Base-by-base conservation (phyloP, 2,329 filamentous ascomycete genomes). In the Exophiala lecanii-corni region DNA sequence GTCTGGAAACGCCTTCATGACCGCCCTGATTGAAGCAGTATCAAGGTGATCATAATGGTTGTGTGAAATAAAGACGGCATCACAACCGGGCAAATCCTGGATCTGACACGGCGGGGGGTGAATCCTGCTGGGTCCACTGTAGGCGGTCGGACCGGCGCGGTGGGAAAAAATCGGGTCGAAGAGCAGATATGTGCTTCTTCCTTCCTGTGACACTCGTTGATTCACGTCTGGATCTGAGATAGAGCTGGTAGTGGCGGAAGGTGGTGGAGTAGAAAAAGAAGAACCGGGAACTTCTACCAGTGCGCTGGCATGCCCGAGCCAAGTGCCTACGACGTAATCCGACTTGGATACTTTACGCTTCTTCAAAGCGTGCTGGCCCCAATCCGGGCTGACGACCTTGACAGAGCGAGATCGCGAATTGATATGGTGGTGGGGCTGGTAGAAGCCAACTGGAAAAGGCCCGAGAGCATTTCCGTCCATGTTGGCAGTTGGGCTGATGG, bases 41-140 rank as follows among this genome's bases (percentile, higher is more conserved):
- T 77, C 73, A 36, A 77, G 62, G 47, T 78, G 75, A 50, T 78
- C 74, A 51, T 76, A 77, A 54, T 78, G 75, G 48, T 76, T 73
- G 56, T 78, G 75, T 36, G 68, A 73, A 36, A 78, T 74, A 42
- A 68, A 62, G 3, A 78, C 63, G 3, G 70, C 57, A 42, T 78
- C 74, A 10, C 47, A 50, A 3, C 47, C 47, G 10, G 47, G 47
- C 4, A 50, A 36, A 32, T 50, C 36, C n/a, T 36, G 32, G 17
- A 46, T 26, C 16, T 50, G 39, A 19, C 47, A 50, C 10, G 47
- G 47, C n/a, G 37, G 32, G 17, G 25, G 12, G 12, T 50, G 46
- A 33, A 43, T 37, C 10, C 47, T 41, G 2, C 35, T 17, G n/a
- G 45, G 39, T 10, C 47, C 47, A 12, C 39, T 45, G 30, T 41